Evolutionary conservation across 176 grass and related monocot species (phyloP), one percentile per base, ranked within the genome.

Genomic region (Eleusine coracana): DNA sequence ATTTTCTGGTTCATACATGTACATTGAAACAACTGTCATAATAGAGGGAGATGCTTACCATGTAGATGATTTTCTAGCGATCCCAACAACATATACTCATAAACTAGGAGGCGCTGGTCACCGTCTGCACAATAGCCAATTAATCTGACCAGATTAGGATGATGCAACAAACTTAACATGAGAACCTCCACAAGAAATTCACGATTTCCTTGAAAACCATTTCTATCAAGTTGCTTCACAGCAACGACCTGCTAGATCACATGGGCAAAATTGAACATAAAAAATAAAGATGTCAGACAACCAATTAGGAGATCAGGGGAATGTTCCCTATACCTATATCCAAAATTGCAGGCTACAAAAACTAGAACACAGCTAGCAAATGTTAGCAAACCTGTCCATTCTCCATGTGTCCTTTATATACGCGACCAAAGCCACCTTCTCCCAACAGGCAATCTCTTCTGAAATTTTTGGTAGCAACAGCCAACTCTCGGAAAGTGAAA

Each of bases 141-240:
- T 81, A 98, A 87, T 88, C 90, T 95, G 66, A 98, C 96, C 67
- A 98, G 90, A 88, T 98, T 93, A 70, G 85, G 85, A 77, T 98
- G 96, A 59, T 98, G 92, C 66, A 98, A 78, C 27, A 98, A 91
- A 84, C 96, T 98, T 81, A 98, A 80, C 96, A 98, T 98, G 64
- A 98, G 91, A 79, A 98, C 96, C 85, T 98, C 96, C 83, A 98
- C 96, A n/a, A 98, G 90, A 90, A 98, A 98, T 80, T 98, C 96
- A 50, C 96, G 87, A 75, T 98, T 98, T 89, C 96, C 96, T 88
- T 98, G 96, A 66, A 98, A 75, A 48, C 96, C 91, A 40, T 93
- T 91, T 91, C 96, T 93, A 71, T 98, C 91, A 60, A 98, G 90
- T 80, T 93, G 96, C 75, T 98, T 98, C 82, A 98, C 92, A 38